A percentile compares a stretch with the other conserved stretches of the same genome.
phyloP scores from a whole-genome alignment of 2,329 filamentous ascomycete genomes.

The Seiridium cupressi region DNA sequence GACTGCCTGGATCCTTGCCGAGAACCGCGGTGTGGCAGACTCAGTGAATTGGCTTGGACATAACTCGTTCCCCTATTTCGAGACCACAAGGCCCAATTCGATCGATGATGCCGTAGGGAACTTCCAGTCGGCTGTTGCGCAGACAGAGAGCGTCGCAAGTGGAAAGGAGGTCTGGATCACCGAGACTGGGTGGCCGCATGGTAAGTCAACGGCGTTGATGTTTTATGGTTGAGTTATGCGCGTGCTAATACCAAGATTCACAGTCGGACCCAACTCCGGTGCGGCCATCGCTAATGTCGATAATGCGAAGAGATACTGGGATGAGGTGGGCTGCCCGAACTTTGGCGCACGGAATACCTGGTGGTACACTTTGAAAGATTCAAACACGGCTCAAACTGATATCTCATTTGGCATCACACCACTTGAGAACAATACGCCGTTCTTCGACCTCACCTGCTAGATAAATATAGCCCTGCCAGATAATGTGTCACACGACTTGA shows the following conservation, averaged over 20 bases:
- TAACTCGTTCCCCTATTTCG: slow-evolving; percentile 29
- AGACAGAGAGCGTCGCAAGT: slow-evolving; percentile 23
- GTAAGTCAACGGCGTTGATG: slow-evolving; percentile 14
- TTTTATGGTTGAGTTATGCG: neutral
- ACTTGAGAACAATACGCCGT: slow-evolving; percentile 15
- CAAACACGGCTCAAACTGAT: slow-evolving; percentile 31
- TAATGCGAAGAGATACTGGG: slow-evolving; percentile 28
- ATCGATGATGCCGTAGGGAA: slow-evolving; percentile 23
- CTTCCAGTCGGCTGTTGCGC: slow-evolving; percentile 21
- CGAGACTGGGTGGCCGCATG: slow-evolving; percentile 28
- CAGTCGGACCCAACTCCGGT: slow-evolving; percentile 22
- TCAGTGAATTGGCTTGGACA: slow-evolving; percentile 25
- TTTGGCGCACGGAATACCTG: slow-evolving; percentile 39
- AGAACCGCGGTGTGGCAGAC: slow-evolving; percentile 20
- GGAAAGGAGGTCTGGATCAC: slow-evolving; percentile 28
- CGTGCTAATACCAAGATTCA: slow-evolving; percentile 3
- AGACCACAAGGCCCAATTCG: slow-evolving; percentile 22
- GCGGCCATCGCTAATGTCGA: slow-evolving; percentile 24
- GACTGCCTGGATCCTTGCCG: slow-evolving; percentile 27
- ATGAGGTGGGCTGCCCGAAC: slow-evolving; percentile 25
- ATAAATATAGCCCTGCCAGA: neutral
- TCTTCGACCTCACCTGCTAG: slow-evolving; percentile 21
- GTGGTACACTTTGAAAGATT: slow-evolving; percentile 56
- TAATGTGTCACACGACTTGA: neutral
- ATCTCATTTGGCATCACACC: slow-evolving; percentile 26